These are phyloP conservation scores for Neurospora africana DNA, from an alignment of 495 filamentous ascomycete species.

Conservation along the genomic window DNA sequence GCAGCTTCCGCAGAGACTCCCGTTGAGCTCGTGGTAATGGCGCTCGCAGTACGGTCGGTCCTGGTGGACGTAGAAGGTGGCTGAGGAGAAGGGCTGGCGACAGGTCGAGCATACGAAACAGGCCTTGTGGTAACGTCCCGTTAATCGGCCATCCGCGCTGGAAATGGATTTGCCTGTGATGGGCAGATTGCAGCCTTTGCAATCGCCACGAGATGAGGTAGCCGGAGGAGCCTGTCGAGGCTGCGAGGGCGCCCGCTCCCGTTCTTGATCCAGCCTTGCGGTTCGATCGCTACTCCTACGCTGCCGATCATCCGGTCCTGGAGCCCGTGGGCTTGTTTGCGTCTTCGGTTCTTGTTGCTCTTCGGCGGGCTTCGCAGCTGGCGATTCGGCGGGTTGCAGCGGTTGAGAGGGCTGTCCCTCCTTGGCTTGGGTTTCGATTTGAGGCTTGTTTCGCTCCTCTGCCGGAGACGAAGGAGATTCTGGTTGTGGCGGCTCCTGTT, in stretches of 20 bases:
- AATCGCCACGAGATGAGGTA: conserved; percentile 52
- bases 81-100: conserved; percentile 66
- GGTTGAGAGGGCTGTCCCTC: background rate
- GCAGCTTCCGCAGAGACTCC: conserved; percentile 70
- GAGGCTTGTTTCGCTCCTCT: conserved; percentile 6
- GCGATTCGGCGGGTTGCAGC: background rate
- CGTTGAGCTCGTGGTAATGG: conserved; percentile 89
- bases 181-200: conserved; percentile 65
- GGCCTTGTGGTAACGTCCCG: conserved; percentile 83
- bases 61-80: conserved; percentile 85
- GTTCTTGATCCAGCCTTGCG: background rate
- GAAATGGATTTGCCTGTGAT: conserved; percentile 91
- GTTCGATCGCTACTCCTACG: background rate
- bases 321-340: background rate
- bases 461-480: conserved; percentile 9
- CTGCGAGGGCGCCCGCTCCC: conserved; percentile 7
- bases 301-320: background rate
- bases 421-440: background rate
- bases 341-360: background rate
- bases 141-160: conserved; percentile 84
- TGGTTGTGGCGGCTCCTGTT: background rate
- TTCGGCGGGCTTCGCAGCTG: background rate
- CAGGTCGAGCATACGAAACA: conserved; percentile 92
- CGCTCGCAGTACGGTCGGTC: conserved; percentile 83
- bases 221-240: conserved; percentile 3